Base-by-base conservation (phyloP, 2,329 filamentous ascomycete genomes). In the Fusarium compactum region DNA sequence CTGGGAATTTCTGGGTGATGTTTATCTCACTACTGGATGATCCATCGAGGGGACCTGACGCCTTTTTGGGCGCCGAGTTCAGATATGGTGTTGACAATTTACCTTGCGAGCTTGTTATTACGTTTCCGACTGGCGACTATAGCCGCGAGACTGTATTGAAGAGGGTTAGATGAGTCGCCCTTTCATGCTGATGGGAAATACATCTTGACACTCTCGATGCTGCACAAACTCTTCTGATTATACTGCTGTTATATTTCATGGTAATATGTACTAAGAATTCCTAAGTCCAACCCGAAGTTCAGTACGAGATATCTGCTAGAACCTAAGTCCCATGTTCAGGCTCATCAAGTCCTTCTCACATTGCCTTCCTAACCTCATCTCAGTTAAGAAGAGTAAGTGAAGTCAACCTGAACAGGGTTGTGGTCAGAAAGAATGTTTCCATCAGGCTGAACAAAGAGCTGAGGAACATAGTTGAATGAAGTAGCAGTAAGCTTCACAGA, bases 401-500 rank as follows among this genome's bases (percentile, higher is more conserved):
- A 84, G 72, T 85, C 80, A n/a, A 87, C 85, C n/a, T 82, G 79
- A 58, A 92, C 81, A 3, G 89, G 89, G 77, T 91, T 90, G 75
- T 92, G 89, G 76, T 92, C 90, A 3, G 86, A 86, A 27, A 92
- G 80, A 20, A 90, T 81, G 65, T 76, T 84, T 29, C 87, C 88
- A 67, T 89, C 80, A 5, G 81, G 50, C 74, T 89, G 85, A 16
- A 91, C 77, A 79, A 92, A 92, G 71, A 82, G 82, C 46, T 74
- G 72, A 46, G 85, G 83, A 15, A 84, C 86, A 76, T 92, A 92
- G 72, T 80, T 81, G 76, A 86, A 90, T 24, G 75, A 76, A 1
- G 80, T 85, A 0, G 87, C 86, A 1, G 75, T 69, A 5, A 90
- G 80, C 30, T 73, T 75, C 7, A 89, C 69, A 6, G 84, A 70